These are phyloP conservation scores for Wallacemonas sp. DNA, from an alignment of 208 protist genomes.

Conservation along the genomic window DNA sequence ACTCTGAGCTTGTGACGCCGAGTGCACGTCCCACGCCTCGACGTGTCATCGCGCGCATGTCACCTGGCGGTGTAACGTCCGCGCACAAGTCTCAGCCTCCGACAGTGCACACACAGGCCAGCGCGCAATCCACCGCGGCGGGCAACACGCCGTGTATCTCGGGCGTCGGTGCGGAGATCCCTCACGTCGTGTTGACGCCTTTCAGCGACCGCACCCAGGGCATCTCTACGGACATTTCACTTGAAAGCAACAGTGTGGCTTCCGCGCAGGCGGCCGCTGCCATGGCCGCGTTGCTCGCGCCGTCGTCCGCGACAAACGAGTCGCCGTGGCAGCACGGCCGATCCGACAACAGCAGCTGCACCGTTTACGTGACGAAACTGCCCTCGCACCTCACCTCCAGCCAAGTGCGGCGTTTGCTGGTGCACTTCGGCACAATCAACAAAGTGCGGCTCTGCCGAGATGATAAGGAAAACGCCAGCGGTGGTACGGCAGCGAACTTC, in stretches of 20 bases:
- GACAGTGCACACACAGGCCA: conserved; percentile 6
- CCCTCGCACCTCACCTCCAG: conserved; percentile 50
- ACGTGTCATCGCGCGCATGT: conserved; percentile 55
- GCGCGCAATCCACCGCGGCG: background rate
- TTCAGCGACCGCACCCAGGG: conserved; percentile 50
- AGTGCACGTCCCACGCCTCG: conserved; percentile 76
- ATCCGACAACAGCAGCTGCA: conserved; percentile 54
- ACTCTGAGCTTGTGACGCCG: conserved; percentile 46
- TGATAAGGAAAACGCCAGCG: conserved; percentile 52
- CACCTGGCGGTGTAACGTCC: conserved; percentile 1
- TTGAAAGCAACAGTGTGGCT: conserved; percentile 24
- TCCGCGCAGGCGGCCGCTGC: background rate
- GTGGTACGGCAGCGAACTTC: conserved; percentile 22
- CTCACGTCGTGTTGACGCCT: conserved; percentile 41
- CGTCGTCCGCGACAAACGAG: background rate
- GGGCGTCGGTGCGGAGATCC: conserved; percentile 3
- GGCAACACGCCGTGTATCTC: background rate
- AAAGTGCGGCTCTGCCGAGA: conserved; percentile 82
- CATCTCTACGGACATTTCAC: conserved; percentile 37
- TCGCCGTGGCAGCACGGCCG: conserved; percentile 11
- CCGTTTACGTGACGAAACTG: conserved; percentile 85
- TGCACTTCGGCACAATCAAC: conserved; percentile 80
- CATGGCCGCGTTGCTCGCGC: background rate
- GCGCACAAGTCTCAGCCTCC: background rate
- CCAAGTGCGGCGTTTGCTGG: conserved; percentile 69